Evolutionary conservation across 345 rosid species (phyloP), one percentile per base, ranked within the genome.

Genomic region (Anacardium occidentale): DNA sequence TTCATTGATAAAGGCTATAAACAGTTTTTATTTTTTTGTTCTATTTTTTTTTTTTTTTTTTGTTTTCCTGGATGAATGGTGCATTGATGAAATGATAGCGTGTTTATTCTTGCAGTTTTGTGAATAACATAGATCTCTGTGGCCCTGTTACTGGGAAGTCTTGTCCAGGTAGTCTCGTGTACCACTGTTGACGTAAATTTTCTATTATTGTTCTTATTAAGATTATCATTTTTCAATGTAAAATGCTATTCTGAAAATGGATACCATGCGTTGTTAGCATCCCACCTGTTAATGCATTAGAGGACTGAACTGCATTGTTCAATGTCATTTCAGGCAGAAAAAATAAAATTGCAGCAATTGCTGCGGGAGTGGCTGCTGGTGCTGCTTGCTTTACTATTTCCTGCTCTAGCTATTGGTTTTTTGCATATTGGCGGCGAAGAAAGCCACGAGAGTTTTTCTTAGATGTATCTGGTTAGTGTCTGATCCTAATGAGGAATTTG

Each of bases 101-200:
- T 20, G 24, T 40, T 59, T 32, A 21, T 66, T 55, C 57, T 67
- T 88, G 86, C 87, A 96, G 98, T 89, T 96, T 96, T 83, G 95
- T 89, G 18, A 90, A 91, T 77, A 96, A 96, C 84, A 75, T 84
- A 79, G 83, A 84, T 78, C 85, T 96, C 3, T 93, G 98, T 84
- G 98, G 99, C 40, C 97, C 93, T 4, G 94, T 91, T 59, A 90
- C 94, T 68, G 91, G 92, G 69, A 86, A 66, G 56, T 91, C 99
- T 69, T 96, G 97, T 17, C 94, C 92, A 34, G 96, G 97, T 93
- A 82, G 74, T 72, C 25, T 70, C 15, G 3, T 62, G 21, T 74
- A 66, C 37, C 32, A 10, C 14, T 44, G 11, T 12, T 55, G 42
- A 59, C 26, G 5, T 70, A n/a, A 45, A 2, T 22, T 56, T 53